Conservation (phyloP, 1,284 basidiomycete species). For the Phellopilus nigrolimitatus region DNA sequence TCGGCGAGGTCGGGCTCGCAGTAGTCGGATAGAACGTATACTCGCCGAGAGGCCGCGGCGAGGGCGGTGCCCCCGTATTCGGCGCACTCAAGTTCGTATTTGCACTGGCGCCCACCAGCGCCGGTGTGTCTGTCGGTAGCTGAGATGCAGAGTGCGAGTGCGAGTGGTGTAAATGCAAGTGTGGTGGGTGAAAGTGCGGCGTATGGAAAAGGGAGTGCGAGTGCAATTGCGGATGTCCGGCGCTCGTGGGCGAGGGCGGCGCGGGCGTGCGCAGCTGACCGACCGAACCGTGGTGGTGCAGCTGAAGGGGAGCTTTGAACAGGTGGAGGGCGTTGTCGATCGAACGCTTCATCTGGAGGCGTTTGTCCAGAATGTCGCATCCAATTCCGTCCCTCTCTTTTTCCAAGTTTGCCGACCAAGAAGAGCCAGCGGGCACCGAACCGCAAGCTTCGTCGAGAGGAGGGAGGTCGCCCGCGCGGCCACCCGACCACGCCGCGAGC, state of each 20-base stretch:
- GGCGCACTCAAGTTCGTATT: background rate
- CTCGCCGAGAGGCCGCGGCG: slow-evolving; percentile 7
- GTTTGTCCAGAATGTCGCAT: slow-evolving; percentile 3
- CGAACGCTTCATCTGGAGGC: slow-evolving; percentile 19
- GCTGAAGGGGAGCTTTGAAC: slow-evolving; percentile 11
- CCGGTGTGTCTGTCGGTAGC: background rate
- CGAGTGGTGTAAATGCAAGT: slow-evolving; percentile 4
- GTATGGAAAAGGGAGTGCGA: background rate
- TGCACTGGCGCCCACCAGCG: background rate
- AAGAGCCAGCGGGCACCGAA: background rate
- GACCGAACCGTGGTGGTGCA: slow-evolving; percentile 17
- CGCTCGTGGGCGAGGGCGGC: slow-evolving; percentile 13
- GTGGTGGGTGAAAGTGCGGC: background rate
- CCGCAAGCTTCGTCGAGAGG: slow-evolving; percentile 5
- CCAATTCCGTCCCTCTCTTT: background rate
- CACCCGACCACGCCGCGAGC: slow-evolving; percentile 14
- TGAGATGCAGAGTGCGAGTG: slow-evolving; percentile 12
- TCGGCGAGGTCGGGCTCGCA: background rate
- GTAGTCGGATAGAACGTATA: slow-evolving; percentile 8
- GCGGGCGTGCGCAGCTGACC: slow-evolving; percentile 15
- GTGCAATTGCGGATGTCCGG: background rate
- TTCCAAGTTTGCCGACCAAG: background rate
- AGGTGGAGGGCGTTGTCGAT: slow-evolving; percentile 19
- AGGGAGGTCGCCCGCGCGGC: slow-evolving; percentile 14
- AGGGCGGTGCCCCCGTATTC: background rate